These are phyloP conservation scores for Clarireedia sp. DNA, from an alignment of 2,329 filamentous ascomycete species.

Conservation along the genomic window DNA sequence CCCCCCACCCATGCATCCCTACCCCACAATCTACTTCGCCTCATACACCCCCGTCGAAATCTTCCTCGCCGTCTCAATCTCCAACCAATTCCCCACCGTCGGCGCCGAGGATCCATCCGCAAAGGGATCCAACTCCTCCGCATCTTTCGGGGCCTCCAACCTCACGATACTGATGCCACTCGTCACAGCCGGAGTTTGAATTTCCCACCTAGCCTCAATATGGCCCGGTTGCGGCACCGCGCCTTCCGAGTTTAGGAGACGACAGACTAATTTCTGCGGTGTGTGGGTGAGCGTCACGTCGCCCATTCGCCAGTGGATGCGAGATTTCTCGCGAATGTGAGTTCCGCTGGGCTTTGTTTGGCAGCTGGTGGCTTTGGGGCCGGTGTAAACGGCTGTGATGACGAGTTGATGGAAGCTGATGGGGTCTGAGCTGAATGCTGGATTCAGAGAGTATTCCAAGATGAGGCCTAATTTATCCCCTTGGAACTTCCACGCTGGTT, in stretches of 20 bases:
- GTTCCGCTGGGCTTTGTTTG: slow-evolving; percentile 76
- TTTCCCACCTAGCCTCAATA: slow-evolving; percentile 79
- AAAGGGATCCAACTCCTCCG: slow-evolving; percentile 54
- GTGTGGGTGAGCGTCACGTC: slow-evolving; percentile 57
- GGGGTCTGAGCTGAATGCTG: slow-evolving; percentile 38
- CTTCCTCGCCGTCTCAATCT: slow-evolving; percentile 58
- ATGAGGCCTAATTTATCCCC: slow-evolving; percentile 80
- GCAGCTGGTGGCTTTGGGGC: slow-evolving; percentile 54
- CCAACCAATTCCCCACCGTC: slow-evolving; percentile 47
- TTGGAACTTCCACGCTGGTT: slow-evolving; percentile 68
- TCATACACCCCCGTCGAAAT: slow-evolving; percentile 72
- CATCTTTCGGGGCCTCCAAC: slow-evolving; percentile 44
- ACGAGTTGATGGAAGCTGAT: slow-evolving; percentile 66
- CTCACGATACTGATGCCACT: slow-evolving; percentile 60
- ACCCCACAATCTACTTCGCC: slow-evolving; percentile 2
- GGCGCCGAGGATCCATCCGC: slow-evolving; percentile 48
- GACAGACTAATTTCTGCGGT: slow-evolving; percentile 70
- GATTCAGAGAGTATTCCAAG: slow-evolving; percentile 77
- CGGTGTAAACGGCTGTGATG: slow-evolving; percentile 64
- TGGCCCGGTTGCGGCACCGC: slow-evolving; percentile 64
- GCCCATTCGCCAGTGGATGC: slow-evolving; percentile 74
- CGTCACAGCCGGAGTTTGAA: slow-evolving; percentile 38
- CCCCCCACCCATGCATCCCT: background rate
- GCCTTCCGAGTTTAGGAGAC: slow-evolving; percentile 66
- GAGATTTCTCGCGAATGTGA: slow-evolving; percentile 66